Evolutionary conservation across 495 filamentous ascomycete species (phyloP).

Genomic region (Penicillium steckii): DNA sequence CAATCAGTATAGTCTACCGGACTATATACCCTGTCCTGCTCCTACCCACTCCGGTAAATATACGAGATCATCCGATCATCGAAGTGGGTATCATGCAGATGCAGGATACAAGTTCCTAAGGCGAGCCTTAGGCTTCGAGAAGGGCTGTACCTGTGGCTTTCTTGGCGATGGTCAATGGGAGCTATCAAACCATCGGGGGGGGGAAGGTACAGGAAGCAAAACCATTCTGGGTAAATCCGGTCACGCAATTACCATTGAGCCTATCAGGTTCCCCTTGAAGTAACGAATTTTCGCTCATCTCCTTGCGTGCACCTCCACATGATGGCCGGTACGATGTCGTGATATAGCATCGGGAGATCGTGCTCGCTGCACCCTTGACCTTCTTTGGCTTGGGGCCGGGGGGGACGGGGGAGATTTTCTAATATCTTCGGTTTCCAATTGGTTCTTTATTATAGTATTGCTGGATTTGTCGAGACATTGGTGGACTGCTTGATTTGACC

Average conservation of each 20-base stretch:
- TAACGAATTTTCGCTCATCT: background rate
- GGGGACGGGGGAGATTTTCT: background rate
- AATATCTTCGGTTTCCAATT: no score
- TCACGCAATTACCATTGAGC: conserved; percentile 7
- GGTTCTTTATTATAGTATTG: no score
- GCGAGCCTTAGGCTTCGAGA: no score
- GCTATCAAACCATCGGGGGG: background rate
- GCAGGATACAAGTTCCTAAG: background rate
- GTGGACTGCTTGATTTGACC: no score
- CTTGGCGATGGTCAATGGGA: background rate
- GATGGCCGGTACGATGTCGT: conserved; percentile 13
- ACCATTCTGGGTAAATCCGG: background rate
- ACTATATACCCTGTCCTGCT: background rate
- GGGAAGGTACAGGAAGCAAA: background rate
- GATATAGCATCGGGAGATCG: conserved; percentile 13
- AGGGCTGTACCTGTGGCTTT: no score
- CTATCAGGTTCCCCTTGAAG: background rate
- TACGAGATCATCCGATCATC: background rate
- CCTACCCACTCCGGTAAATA: background rate
- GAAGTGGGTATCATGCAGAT: background rate
- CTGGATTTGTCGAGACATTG: no score
- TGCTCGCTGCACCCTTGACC: conserved; percentile 12
- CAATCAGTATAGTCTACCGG: background rate
- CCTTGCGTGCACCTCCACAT: background rate
- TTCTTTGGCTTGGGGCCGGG: background rate